Base-by-base conservation (phyloP, 352 stramenopile genomes). In the Globisporangium lucens region DNA sequence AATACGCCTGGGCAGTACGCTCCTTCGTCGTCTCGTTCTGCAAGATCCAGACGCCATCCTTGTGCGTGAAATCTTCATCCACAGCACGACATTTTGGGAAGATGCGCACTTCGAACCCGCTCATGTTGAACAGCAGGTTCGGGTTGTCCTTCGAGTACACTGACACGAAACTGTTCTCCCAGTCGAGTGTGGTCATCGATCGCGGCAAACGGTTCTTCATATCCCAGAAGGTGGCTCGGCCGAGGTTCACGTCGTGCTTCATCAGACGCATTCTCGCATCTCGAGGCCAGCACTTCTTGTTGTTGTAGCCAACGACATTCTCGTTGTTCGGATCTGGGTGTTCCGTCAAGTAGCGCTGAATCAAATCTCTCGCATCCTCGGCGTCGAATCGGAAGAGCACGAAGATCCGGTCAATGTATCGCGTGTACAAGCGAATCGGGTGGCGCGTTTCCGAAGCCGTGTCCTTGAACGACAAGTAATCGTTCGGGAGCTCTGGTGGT, bases 261-360 rank as follows among this genome's bases (percentile, higher is more conserved):
- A 99, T 98, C 63, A 99, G 76, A 22, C 98, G 91, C 98, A 99
- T 99, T 43, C 98, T 91, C 43, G 97, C 98, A 76, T 99, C 98
- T 57, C 98, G 90, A 33, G 98, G 98, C 98, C 98, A 99, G 75
- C 98, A 99, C 75, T 99, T 99, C 76, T 99, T 99, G 85, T 99
- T 99, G 74, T 98, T 98, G 85, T 99, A 99, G 1, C 98, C 98
- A 38, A 99, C 98, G 51, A 99, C 95, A 72, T 99, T 99, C 71
- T 99, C 98, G 79, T 99, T 99, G 82, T 99, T 99, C 12, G 98
- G 98, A 78, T 99, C 98, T 24, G 98, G 98, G 71, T 99, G 96
- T 75, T 99, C 98, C 13, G 98, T 99, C 63, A 99, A 81, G 75
- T 99, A 99, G 2, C 98, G 88, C 80, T 99, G 98, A 67, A 99